These are phyloP conservation scores for Ophiorrhiza pumila DNA, from an alignment of 257 asterid species.

Conservation along the genomic window DNA sequence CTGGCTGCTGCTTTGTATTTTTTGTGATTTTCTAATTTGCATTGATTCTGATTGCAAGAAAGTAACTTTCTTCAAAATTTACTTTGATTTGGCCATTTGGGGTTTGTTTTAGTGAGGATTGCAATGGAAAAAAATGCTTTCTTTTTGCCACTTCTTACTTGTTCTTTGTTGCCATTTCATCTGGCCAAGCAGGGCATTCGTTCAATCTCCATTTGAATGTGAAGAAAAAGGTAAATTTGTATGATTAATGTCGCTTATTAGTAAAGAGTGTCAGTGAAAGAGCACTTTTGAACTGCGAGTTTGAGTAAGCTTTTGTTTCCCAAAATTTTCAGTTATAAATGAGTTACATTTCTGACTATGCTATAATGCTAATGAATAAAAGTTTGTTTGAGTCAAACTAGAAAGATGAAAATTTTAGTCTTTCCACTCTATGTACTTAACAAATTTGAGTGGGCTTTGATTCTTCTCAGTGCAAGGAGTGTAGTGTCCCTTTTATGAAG, in stretches of 20 bases:
- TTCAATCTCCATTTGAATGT: background rate
- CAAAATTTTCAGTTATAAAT: background rate
- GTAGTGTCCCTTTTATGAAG: background rate
- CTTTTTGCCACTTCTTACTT: background rate
- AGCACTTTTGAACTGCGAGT: background rate
- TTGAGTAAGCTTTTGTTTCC: background rate
- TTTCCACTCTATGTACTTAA: background rate
- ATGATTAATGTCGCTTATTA: background rate
- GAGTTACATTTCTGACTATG: background rate
- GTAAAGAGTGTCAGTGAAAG: background rate
- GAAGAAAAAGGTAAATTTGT: background rate
- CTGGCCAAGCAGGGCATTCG: too few relatives aligned
- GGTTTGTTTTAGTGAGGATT: background rate
- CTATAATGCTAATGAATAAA: background rate
- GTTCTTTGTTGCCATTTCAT: background rate
- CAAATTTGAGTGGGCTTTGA: background rate
- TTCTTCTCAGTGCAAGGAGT: background rate
- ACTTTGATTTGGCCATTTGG: background rate
- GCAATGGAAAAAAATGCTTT: background rate
- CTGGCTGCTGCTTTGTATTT: background rate
- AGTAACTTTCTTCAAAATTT: constrained; percentile 8
- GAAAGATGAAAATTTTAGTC: background rate
- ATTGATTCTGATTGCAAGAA: constrained; percentile 6
- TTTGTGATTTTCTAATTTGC: background rate
- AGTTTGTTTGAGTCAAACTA: background rate